Evolutionary conservation across 78 protist species (phyloP), one percentile per base, ranked within the genome.

Genomic region (Dictyostelium discoideum): DNA sequence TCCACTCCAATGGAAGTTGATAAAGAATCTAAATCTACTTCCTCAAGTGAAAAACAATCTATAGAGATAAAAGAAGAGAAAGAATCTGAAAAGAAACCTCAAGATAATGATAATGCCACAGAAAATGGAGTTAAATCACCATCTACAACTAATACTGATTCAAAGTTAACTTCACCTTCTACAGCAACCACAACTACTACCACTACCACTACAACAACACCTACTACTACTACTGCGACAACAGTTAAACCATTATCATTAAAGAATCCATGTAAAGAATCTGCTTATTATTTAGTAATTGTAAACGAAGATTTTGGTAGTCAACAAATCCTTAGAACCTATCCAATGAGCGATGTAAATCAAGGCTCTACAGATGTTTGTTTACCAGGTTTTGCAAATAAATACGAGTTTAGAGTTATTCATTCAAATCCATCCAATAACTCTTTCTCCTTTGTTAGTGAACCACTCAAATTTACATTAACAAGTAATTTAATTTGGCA

Each of bases 401-500:
- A 57, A 16, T 90, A 90, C 54, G 73, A 67, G 32, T 37, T 42
- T 50, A 80, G 85, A 26, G 60, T 90, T 3, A 90, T 90, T 18
- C 57, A 82, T 82, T 42, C 84, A 13, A 79, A 90, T 54, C 87
- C 88, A 44, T 9, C 40, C 6, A 72, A 20, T 22, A 82, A 82
- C 37, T n/a, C 80, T 20, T 90, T 65, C 63, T 44, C 24, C 3
- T 16, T 82, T 46, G 73, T 86, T 26, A 83, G 95, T 72, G 77
- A 82, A 42, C 44, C 42, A 13, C 13, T 72, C 7, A 40, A 69
- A n/a, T 44, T 90, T 8, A 44, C 32, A 10, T 46, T 42, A 0
- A 37, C 63, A 2, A 50, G 87, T 2, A 90, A 82, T 54, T 24
- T 73, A 32, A 90, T 90, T 48, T 90, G 95, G 95, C 95, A 90